phyloP scores from a whole-genome alignment of 495 filamentous ascomycete genomes.

The Penicillium flavigenum region DNA sequence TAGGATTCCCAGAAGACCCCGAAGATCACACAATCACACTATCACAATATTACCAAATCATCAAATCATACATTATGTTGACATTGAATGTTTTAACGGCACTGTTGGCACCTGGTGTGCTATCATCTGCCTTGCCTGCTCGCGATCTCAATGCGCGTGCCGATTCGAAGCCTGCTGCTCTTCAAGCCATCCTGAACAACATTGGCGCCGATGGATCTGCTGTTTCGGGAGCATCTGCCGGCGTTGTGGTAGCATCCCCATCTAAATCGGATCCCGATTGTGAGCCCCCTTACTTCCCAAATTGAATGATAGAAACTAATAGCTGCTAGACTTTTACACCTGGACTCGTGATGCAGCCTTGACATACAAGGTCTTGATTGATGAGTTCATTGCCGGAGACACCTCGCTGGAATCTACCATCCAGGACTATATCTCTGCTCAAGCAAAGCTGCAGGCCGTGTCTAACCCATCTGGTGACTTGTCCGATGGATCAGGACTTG shows the following conservation, averaged over 20 bases:
- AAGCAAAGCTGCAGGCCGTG: conserved; percentile 52
- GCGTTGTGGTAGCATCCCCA: conserved; percentile 57
- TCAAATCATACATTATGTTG: conserved; percentile 11
- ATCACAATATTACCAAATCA: no score
- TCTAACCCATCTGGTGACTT: conserved; percentile 47
- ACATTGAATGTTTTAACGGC: conserved; percentile 16
- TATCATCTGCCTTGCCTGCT: conserved; percentile 15
- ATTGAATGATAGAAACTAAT: neutral
- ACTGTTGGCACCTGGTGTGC: conserved; percentile 17
- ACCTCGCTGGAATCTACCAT: conserved; percentile 46
- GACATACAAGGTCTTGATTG: conserved; percentile 53
- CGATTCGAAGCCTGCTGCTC: conserved; percentile 50
- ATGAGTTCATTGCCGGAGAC: conserved; percentile 49
- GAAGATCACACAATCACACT: neutral
- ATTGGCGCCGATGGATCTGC: conserved; percentile 52
- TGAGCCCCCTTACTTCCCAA: conserved; percentile 26
- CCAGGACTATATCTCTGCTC: conserved; percentile 55
- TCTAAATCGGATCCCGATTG: conserved; percentile 55
- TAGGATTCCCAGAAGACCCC: neutral
- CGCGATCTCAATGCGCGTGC: conserved; percentile 51
- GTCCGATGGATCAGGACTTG: conserved; percentile 51
- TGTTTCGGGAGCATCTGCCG: conserved; percentile 46
- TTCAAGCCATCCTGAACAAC: conserved; percentile 57
- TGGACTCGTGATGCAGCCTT: conserved; percentile 63
- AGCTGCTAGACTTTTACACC: conserved; percentile 54